phyloP scores from a whole-genome alignment of 352 stramenopile genomes.

The Globisporangium cylindrosporum region DNA sequence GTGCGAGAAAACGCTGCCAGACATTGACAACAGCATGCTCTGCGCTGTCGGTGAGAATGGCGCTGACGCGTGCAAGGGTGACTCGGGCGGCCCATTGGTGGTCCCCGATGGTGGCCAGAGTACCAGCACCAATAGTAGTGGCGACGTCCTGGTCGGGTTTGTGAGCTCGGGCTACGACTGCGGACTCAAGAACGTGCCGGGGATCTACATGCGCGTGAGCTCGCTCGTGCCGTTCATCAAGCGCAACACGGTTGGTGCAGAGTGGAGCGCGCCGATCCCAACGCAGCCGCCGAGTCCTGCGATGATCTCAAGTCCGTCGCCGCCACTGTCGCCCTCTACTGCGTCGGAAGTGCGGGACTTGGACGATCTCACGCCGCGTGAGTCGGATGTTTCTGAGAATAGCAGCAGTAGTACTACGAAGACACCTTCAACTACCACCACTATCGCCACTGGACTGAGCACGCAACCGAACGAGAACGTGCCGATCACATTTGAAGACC shows the following conservation, averaged over 20 bases:
- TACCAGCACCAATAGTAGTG: not conserved
- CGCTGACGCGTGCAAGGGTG: slow-evolving; percentile 31
- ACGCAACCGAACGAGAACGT: not conserved
- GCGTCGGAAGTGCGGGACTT: not conserved
- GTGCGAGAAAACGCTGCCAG: slow-evolving; percentile 19
- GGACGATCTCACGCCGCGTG: not conserved
- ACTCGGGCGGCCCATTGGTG: slow-evolving; percentile 38
- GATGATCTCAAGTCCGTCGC: not conserved
- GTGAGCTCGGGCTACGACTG: slow-evolving; percentile 40
- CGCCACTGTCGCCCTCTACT: not conserved
- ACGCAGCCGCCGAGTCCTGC: not conserved
- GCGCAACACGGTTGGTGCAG: slow-evolving; percentile 19
- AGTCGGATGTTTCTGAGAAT: not conserved
- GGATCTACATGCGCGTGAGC: slow-evolving; percentile 36
- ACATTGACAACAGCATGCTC: slow-evolving; percentile 28
- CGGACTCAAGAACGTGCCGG: slow-evolving; percentile 27
- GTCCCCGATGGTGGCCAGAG: slow-evolving; percentile 8
- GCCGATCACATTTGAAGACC: not conserved
- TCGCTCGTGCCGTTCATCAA: slow-evolving; percentile 27
- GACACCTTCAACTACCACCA: not conserved
- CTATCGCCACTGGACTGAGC: not conserved
- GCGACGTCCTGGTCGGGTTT: slow-evolving; percentile 27
- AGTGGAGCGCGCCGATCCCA: not conserved
- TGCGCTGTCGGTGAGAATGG: slow-evolving; percentile 25
- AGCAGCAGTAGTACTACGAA: not conserved